A percentile compares a stretch with the other conserved stretches of the same genome.
These are phyloP conservation scores for Ophiostoma ips DNA, from an alignment of 2,329 filamentous ascomycete species.

Conservation along the genomic window DNA sequence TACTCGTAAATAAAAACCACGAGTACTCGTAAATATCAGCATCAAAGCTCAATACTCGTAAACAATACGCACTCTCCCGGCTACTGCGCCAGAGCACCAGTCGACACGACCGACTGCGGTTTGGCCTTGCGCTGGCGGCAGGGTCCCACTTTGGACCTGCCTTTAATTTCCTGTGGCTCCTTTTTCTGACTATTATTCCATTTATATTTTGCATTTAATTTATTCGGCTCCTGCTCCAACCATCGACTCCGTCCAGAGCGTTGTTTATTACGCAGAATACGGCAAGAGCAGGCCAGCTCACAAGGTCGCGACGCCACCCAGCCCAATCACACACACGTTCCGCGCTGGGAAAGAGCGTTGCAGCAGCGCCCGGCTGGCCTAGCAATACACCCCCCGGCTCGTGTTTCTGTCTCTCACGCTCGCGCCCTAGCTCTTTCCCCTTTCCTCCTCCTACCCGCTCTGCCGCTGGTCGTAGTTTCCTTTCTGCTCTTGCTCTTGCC, in stretches of 20 bases:
- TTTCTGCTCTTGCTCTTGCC: background rate
- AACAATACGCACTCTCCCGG: too few relatives aligned
- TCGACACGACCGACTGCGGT: too few relatives aligned
- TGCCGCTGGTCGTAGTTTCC: background rate
- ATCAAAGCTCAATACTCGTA: too few relatives aligned
- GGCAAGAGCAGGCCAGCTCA: background rate
- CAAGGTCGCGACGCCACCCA: slow-evolving; percentile 7
- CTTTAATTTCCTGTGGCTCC: slow-evolving; percentile 7
- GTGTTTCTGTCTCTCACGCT: background rate
- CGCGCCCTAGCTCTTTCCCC: background rate
- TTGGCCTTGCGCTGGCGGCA: background rate
- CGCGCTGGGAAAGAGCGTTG: background rate
- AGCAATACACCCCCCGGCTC: background rate
- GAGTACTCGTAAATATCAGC: too few relatives aligned
- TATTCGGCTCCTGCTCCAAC: background rate
- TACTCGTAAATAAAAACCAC: too few relatives aligned
- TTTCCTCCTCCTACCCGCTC: background rate
- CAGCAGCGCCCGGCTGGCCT: background rate
- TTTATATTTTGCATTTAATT: slow-evolving; percentile 1
- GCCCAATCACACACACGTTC: slow-evolving; percentile 10
- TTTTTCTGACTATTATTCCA: slow-evolving; percentile 3
- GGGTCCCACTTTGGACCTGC: slow-evolving; percentile 3
- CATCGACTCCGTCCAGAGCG: background rate
- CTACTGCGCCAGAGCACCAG: too few relatives aligned
- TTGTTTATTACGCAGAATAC: background rate